A percentile compares a stretch with the other conserved stretches of the same genome.
Conservation (phyloP, 352 stramenopile genomes). For the Discostella stelligera region DNA sequence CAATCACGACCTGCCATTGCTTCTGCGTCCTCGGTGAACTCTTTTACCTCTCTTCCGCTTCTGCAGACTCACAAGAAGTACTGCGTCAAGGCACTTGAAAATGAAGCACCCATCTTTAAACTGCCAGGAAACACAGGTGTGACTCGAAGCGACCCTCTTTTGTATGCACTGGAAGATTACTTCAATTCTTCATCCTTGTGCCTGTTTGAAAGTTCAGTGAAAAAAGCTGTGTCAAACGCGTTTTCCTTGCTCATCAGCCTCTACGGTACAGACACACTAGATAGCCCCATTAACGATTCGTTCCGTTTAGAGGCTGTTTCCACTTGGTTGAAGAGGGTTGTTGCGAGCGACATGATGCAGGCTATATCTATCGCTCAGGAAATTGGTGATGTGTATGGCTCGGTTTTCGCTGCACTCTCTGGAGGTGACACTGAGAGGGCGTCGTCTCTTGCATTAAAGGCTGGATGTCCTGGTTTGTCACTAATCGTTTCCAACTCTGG, state of each 20-base stretch:
- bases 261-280: constrained; percentile 21
- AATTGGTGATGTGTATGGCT: constrained; percentile 44
- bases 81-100: constrained; percentile 33
- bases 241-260: constrained; percentile 54
- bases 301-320: constrained; percentile 41
- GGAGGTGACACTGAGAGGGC: constrained; percentile 59
- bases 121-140: constrained; percentile 41
- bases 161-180: constrained; percentile 49
- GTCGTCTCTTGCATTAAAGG: constrained; percentile 55
- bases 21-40: neutral
- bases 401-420: constrained; percentile 69
- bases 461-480: constrained; percentile 58
- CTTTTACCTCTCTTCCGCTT: constrained; percentile 25
- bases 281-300: constrained; percentile 16
- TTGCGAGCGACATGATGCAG: constrained; percentile 30
- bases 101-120: constrained; percentile 48
- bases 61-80: constrained; percentile 65
- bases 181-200: constrained; percentile 20
- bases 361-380: constrained; percentile 36
- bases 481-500: constrained; percentile 52
- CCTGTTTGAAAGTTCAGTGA: constrained; percentile 16
- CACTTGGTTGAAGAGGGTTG: constrained; percentile 51
- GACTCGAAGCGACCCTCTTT: constrained; percentile 10
- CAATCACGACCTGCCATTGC: constrained; percentile 42
- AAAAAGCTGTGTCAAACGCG: constrained; percentile 40